Evolutionary conservation across 2,329 filamentous ascomycete species (phyloP).

Genomic region (Alternaria burnsii): DNA sequence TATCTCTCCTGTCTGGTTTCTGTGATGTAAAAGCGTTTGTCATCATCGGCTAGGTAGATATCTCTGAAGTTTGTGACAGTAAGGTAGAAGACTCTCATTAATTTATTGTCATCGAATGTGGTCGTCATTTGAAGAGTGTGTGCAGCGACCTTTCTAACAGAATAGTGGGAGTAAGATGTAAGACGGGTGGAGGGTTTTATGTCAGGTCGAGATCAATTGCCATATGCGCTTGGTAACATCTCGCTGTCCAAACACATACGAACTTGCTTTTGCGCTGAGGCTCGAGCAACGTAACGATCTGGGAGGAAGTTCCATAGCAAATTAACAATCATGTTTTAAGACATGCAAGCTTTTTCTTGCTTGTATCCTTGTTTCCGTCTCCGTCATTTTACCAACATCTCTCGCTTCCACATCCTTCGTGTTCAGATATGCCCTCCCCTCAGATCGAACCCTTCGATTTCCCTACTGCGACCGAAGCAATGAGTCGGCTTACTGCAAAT

Average conservation of each 20-base stretch:
- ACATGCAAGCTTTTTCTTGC: background rate
- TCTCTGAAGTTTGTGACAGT: background rate
- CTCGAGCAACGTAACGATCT: background rate
- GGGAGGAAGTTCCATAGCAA: no score
- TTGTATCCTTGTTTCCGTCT: background rate
- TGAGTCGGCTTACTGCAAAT: accelerated
- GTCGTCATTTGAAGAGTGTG: background rate
- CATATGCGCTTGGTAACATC: background rate
- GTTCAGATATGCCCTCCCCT: no score
- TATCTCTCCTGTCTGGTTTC: background rate
- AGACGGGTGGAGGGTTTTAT: background rate
- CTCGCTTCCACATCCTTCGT: no score
- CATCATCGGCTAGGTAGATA: background rate
- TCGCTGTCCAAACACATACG: background rate
- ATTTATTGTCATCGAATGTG: background rate
- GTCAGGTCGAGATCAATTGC: background rate
- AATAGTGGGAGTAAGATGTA: background rate
- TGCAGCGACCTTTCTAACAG: background rate
- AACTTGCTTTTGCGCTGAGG: background rate
- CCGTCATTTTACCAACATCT: no score
- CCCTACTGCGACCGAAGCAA: no score
- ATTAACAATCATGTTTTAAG: background rate
- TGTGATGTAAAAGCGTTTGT: background rate
- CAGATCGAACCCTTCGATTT: no score
- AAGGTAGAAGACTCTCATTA: background rate